Conservation (phyloP, 306 rosid genomes). For the Leucaena leucocephala region DNA sequence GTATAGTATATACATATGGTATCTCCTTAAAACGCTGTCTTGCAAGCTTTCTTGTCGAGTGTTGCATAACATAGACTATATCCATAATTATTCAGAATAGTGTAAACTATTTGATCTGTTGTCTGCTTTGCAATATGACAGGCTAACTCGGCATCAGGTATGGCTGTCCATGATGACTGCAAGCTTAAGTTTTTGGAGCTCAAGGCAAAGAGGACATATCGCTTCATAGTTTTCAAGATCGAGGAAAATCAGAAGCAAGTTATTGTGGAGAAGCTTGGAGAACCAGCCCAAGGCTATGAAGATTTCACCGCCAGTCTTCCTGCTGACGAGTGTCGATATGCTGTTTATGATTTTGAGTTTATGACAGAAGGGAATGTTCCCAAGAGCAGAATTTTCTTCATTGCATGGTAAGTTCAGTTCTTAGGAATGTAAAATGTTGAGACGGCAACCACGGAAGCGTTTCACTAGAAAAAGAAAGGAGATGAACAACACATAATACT, state of each 20-base stretch:
- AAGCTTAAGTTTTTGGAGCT: conserved; percentile 57
- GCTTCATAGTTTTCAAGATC: conserved; percentile 32
- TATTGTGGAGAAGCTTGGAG: conserved; percentile 61
- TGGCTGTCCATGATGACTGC: conserved; percentile 66
- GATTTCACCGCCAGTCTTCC: conserved; percentile 57
- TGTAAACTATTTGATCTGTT: background rate
- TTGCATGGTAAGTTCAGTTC: conserved; percentile 51
- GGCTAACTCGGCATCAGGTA: conserved; percentile 51
- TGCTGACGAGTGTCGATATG: conserved; percentile 58
- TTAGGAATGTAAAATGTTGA: background rate
- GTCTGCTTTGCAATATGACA: conserved; percentile 32
- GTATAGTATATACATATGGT: background rate
- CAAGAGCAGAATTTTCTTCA: conserved; percentile 61
- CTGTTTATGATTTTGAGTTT: conserved; percentile 59
- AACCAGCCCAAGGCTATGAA: conserved; percentile 53
- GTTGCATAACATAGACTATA: background rate
- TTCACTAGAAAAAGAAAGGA: background rate
- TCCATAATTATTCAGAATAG: background rate
- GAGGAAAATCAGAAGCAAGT: conserved; percentile 60
- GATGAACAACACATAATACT: background rate
- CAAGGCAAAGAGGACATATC: conserved; percentile 51
- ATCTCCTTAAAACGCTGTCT: background rate
- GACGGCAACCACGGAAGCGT: background rate
- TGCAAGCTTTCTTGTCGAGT: background rate
- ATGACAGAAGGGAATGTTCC: conserved; percentile 55